Conservation (phyloP, 2,329 filamentous ascomycete genomes). For the Fonsecaea monophora region DNA sequence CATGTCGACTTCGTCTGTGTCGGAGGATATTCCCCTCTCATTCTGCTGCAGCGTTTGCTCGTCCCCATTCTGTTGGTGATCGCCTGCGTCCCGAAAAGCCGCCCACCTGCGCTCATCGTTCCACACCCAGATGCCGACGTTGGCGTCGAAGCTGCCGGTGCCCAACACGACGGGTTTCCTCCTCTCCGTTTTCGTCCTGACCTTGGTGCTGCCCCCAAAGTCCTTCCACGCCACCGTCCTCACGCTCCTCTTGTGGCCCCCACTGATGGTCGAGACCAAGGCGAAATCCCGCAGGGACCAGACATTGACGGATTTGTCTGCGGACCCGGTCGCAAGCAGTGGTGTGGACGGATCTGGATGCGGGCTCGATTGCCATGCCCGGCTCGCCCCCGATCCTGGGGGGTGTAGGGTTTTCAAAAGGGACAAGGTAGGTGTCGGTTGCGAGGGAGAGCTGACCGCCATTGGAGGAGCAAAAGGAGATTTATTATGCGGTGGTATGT, state of each 20-base stretch:
- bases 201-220: conserved; percentile 35
- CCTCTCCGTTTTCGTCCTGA: conserved; percentile 58
- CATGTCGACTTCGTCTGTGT: conserved; percentile 23
- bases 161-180: conserved; percentile 74
- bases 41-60: not conserved
- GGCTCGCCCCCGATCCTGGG: conserved; percentile 46
- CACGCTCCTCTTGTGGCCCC: conserved; percentile 91
- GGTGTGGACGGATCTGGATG: conserved; percentile 77
- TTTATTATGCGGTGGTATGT: not conserved
- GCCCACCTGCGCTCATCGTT: conserved; percentile 31
- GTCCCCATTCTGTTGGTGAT: conserved; percentile 48
- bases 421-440: conserved; percentile 22
- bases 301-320: conserved; percentile 83
- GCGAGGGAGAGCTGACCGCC: conserved; percentile 14
- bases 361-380: conserved; percentile 84
- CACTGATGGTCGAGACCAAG: conserved; percentile 78
- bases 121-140: conserved; percentile 77
- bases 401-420: conserved; percentile 32
- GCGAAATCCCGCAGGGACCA: conserved; percentile 85
- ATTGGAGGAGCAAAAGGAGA: conserved; percentile 13
- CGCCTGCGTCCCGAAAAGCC: conserved; percentile 41
- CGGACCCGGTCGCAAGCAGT: conserved; percentile 85
- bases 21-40: conserved; percentile 27
- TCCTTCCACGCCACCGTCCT: conserved; percentile 82
- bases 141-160: conserved; percentile 92